Evolutionary conservation across 2,329 filamentous ascomycete species (phyloP).

Genomic region (Macrophomina tecta): DNA sequence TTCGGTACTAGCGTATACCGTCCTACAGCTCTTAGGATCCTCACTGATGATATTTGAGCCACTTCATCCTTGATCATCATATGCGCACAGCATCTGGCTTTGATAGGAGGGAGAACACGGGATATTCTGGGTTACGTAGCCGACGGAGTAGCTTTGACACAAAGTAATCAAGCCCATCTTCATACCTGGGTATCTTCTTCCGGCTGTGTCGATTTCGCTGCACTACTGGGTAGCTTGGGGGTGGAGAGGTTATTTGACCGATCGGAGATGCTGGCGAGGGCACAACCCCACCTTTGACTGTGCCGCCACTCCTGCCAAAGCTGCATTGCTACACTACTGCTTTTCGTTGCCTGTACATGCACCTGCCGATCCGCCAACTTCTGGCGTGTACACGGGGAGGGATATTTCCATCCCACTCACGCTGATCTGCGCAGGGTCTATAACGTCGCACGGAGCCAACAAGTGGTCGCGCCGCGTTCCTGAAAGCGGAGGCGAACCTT

Average conservation of each 20-base stretch:
- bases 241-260: slow-evolving; percentile 6
- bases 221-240: background rate
- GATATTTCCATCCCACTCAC: background rate
- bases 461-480: background rate
- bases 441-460: background rate
- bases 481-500: slow-evolving; percentile 13
- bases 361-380: background rate
- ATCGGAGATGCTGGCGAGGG: slow-evolving; percentile 3
- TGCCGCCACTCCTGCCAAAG: slow-evolving; percentile 15
- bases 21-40: slow-evolving; percentile 3
- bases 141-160: background rate
- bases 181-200: no score
- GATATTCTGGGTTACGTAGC: background rate
- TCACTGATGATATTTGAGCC: background rate
- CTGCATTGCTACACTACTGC: background rate
- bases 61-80: background rate
- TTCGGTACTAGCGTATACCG: slow-evolving; percentile 10
- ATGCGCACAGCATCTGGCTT: background rate
- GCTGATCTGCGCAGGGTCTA: background rate
- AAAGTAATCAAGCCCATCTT: no score
- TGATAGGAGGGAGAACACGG: background rate
- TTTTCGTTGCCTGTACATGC: background rate
- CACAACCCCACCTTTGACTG: slow-evolving; percentile 10
- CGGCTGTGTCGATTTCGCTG: no score
- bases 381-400: background rate